Base-by-base conservation (phyloP, 2,329 filamentous ascomycete species). In the Talaromyces pinophilus region DNA sequence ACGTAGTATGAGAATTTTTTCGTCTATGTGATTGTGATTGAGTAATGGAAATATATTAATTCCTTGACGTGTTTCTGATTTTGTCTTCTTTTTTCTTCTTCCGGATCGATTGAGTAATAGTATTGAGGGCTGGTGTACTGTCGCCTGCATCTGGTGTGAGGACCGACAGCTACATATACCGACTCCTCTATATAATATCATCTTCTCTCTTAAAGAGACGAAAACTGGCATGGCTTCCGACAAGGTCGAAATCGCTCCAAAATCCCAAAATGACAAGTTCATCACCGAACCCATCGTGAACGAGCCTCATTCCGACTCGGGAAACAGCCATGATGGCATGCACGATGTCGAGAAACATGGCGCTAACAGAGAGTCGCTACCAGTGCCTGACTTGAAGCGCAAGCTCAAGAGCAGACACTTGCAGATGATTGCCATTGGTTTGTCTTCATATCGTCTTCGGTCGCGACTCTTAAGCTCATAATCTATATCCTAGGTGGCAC, bases 361-460 rank as follows among this genome's bases (percentile, higher is more conserved):
- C 60, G 76, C 75, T 17, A 68, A 69, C 59, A 77, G 68, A 77
- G 66, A 84, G 80, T 71, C 94, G 87, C 50, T 90, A 88, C 52
- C 87, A 88, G 71, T 89, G 68, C 76, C 78, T 2, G 75, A 79
- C 63, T 84, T 98, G 67, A 88, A 91, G 67, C 85, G 93, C 74
- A 91, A 89, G 80, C 80, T 96, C 72, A 96, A 96, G 81, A 90
- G 89, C 30, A 84, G 93, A 59, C 95, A 99, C 82, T 77, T 98
- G 76, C 94, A 98, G 82, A 98, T 98, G 94, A 98, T 98, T 83
- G 95, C 95, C 30, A 97, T 98, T 72, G 93, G 93, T 75, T 91
- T 91, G 63, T 93, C 19, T n/a, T 25, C 42, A n/a, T 22, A 10
- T 22, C 22, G 5, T 33, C n/a, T 33, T n/a, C 46, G 5, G 25